Evolutionary conservation across 192 early-diverging fungal genomes (phyloP).

Genomic region (Backusella tarrabulga): DNA sequence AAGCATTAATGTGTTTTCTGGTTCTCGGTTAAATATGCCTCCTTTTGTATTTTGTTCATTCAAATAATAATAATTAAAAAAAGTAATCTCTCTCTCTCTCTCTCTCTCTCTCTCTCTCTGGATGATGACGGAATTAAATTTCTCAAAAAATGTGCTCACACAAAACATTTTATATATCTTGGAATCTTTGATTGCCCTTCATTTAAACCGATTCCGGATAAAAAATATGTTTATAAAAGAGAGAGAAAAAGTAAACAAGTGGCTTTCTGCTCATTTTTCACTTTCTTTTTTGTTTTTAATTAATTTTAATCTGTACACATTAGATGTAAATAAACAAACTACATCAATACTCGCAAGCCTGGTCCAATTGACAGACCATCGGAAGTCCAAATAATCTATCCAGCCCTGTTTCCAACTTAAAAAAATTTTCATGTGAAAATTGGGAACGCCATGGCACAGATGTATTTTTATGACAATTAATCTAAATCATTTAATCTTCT

Average conservation of each 20-base stretch:
- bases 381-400: not conserved
- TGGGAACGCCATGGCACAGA: not conserved
- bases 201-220: not conserved
- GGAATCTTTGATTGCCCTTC: not conserved
- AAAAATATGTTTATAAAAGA: not conserved
- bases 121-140: not conserved
- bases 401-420: not conserved
- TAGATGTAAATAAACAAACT: not conserved
- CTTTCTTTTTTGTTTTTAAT: not conserved
- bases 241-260: not conserved
- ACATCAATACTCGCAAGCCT: not conserved
- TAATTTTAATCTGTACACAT: not conserved
- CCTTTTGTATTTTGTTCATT: not conserved
- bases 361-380: not conserved
- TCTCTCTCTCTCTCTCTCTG: not conserved
- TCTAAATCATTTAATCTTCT: not conserved
- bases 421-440: not conserved
- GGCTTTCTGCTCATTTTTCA: not conserved
- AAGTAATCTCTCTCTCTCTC: not conserved
- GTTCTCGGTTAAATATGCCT: not conserved
- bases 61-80: not conserved
- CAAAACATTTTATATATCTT: not conserved
- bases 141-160: not conserved
- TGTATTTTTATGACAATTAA: not conserved
- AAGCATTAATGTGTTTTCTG: not conserved